Conservation (phyloP, 2,329 filamentous ascomycete species). For the Colletotrichum eremochloae region DNA sequence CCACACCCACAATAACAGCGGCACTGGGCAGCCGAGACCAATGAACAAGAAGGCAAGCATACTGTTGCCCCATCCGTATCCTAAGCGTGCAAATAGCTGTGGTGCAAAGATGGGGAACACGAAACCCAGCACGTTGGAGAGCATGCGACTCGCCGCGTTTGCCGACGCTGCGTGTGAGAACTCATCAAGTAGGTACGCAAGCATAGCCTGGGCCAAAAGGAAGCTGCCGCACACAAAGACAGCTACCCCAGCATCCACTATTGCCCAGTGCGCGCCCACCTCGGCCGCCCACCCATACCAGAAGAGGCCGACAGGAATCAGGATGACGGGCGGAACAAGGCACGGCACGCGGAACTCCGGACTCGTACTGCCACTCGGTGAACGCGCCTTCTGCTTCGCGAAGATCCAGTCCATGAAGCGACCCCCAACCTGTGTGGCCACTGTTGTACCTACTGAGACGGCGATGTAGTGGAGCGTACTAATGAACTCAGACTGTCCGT, state of each 20-base stretch:
- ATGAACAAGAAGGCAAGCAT: slow-evolving; percentile 56
- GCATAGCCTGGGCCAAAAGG: slow-evolving; percentile 64
- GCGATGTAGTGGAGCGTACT: slow-evolving; percentile 66
- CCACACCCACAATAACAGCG: slow-evolving; percentile 20
- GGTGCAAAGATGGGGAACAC: slow-evolving; percentile 68
- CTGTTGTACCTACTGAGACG: slow-evolving; percentile 58
- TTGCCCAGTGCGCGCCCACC: slow-evolving; percentile 64
- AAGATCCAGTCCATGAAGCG: slow-evolving; percentile 56
- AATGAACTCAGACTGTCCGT: slow-evolving; percentile 58
- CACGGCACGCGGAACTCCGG: slow-evolving; percentile 66
- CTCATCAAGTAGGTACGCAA: slow-evolving; percentile 69
- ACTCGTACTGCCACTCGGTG: slow-evolving; percentile 28
- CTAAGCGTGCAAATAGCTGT: slow-evolving; percentile 50
- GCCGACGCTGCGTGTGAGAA: slow-evolving; percentile 53
- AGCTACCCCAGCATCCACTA: slow-evolving; percentile 68
- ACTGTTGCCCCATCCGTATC: slow-evolving; percentile 61
- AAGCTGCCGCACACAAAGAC: slow-evolving; percentile 68
- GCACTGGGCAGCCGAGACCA: slow-evolving; percentile 1
- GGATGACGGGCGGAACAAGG: slow-evolving; percentile 64
- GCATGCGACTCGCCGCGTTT: slow-evolving; percentile 65
- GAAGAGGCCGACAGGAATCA: slow-evolving; percentile 68
- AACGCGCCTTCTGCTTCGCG: slow-evolving; percentile 29
- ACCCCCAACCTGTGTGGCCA: slow-evolving; percentile 54
- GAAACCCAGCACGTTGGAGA: slow-evolving; percentile 67
- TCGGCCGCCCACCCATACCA: slow-evolving; percentile 72